Percentiles rank a stretch among this genome's conserved stretches.
Conservation (phyloP, 2,329 filamentous ascomycete species). For the Paecilomyces dactylethromorphus region DNA sequence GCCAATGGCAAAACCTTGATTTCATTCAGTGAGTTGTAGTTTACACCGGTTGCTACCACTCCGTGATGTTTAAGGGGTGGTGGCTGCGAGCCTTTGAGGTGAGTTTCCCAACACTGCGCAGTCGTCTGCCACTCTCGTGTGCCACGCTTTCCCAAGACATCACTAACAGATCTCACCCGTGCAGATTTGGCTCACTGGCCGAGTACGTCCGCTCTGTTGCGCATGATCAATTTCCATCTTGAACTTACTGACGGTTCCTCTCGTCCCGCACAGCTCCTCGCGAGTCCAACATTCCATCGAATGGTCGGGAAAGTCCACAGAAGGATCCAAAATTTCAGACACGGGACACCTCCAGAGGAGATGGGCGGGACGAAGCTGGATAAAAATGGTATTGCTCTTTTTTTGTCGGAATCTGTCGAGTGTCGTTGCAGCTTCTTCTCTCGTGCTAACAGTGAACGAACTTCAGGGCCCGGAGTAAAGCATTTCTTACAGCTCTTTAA, state of each 20-base stretch:
- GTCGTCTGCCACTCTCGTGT: slow-evolving; percentile 1
- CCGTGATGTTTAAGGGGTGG: slow-evolving; percentile 5
- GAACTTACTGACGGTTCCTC: not conserved
- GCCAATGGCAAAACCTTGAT: not conserved
- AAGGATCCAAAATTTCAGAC: slow-evolving; percentile 32
- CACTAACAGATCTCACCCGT: slow-evolving; percentile 8
- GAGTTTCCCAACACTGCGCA: slow-evolving; percentile 9
- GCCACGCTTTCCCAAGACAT: not conserved
- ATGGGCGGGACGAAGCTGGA: slow-evolving; percentile 37
- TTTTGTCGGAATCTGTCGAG: not conserved
- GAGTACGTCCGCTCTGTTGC: slow-evolving; percentile 21
- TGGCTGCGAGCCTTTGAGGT: slow-evolving; percentile 30
- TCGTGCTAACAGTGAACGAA: slow-evolving; percentile 4
- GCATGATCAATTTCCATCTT: slow-evolving; percentile 7
- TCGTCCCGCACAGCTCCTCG: slow-evolving; percentile 26
- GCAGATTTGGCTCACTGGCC: slow-evolving; percentile 30
- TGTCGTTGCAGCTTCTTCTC: not conserved
- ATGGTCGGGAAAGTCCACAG: slow-evolving; percentile 38
- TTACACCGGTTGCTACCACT: slow-evolving; percentile 2
- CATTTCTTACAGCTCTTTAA: slow-evolving; percentile 34
- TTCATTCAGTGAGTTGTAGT: slow-evolving; percentile 2
- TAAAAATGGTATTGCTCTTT: slow-evolving; percentile 19
- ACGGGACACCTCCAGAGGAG: slow-evolving; percentile 37
- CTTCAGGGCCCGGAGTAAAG: slow-evolving; percentile 18
- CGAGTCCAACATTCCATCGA: slow-evolving; percentile 37